Evolutionary conservation across 2,329 filamentous ascomycete species (phyloP), one percentile per base, ranked within the genome.

Genomic region (Trichoderma lentiforme): DNA sequence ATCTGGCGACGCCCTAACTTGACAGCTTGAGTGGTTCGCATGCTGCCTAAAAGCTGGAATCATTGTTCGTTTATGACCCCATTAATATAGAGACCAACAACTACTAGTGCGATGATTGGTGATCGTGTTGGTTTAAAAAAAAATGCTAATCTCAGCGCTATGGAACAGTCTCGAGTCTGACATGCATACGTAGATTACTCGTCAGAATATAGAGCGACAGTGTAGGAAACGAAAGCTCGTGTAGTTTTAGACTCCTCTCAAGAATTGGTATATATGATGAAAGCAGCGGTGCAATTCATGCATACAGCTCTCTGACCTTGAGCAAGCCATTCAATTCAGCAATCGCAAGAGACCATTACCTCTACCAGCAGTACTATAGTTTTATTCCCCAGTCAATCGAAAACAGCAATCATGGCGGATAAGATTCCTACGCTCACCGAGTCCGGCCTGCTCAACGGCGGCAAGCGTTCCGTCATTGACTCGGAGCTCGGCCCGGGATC

Each of bases 401-500:
- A 53, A 7, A 14, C 11, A 53, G 2, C 11, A 67, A 28, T 15
- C 43, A 70, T 70, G 68, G 58, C 68, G 4, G 68, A 70, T 12
- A 70, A 70, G 5, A 21, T 70, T 43, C 57, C 68, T 6, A 70
- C 57, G 3, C 39, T 70, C 15, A 21, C 63, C 4, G 68, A 70
- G 26, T 36, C 68, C 32, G 68, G 68, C 47, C 24, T 70, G 30
- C 32, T 63, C 11, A 70, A 70, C 34, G 58, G 58, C 43, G 68
- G 68, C 58, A 70, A 70, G 32, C 68, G 68, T 6, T 70, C 58
- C 4, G 47, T 63, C 14, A 15, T 70, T 15, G 68, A 62, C 43
- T 63, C 68, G 15, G 57, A 62, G 15, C 24, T 63, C 5, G 68
- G 68, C 14, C 39, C 68, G 2, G 68, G 68, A 21, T 53, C 68